phyloP scores from a whole-genome alignment of 2,329 filamentous ascomycete genomes.

The Epichloe elymi region DNA sequence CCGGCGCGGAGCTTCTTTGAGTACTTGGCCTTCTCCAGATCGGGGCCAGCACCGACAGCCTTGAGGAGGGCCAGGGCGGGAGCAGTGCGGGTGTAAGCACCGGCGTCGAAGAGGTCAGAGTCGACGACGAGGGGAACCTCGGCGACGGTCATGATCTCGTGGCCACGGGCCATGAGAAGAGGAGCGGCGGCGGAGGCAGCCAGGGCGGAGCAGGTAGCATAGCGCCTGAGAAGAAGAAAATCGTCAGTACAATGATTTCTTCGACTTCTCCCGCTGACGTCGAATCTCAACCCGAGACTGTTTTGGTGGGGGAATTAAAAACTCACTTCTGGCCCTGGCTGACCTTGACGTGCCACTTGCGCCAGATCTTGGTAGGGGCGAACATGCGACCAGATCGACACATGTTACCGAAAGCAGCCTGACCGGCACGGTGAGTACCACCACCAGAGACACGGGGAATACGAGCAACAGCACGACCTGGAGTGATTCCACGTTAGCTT shows the following conservation, averaged over 20 bases:
- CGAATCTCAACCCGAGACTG: neutral
- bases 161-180: slow-evolving; percentile 91
- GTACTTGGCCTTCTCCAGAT: slow-evolving; percentile 89
- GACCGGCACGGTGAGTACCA: slow-evolving; percentile 99
- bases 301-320: neutral
- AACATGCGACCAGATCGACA: slow-evolving; percentile 99
- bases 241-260: neutral
- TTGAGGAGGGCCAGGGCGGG: slow-evolving; percentile 77
- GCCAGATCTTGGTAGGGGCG: slow-evolving; percentile 99
- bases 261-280: slow-evolving; percentile 5
- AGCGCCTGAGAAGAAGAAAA: slow-evolving; percentile 51
- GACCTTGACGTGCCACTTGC: slow-evolving; percentile 99
- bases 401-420: slow-evolving; percentile 99
- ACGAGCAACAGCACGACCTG: slow-evolving; percentile 98
- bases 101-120: slow-evolving; percentile 73
- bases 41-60: slow-evolving; percentile 77
- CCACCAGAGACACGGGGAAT: slow-evolving; percentile 99
- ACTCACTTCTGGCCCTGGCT: slow-evolving; percentile 92
- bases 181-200: slow-evolving; percentile 91
- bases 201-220: slow-evolving; percentile 92
- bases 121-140: slow-evolving; percentile 98
- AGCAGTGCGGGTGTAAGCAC: slow-evolving; percentile 75
- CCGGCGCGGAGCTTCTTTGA: slow-evolving; percentile 95
- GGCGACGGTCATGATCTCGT: slow-evolving; percentile 82
- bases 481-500: slow-evolving; percentile 3